A percentile compares a stretch with the other conserved stretches of the same genome.
phyloP scores from a whole-genome alignment of 2,329 filamentous ascomycete genomes.

The Coleophoma cylindrospora region DNA sequence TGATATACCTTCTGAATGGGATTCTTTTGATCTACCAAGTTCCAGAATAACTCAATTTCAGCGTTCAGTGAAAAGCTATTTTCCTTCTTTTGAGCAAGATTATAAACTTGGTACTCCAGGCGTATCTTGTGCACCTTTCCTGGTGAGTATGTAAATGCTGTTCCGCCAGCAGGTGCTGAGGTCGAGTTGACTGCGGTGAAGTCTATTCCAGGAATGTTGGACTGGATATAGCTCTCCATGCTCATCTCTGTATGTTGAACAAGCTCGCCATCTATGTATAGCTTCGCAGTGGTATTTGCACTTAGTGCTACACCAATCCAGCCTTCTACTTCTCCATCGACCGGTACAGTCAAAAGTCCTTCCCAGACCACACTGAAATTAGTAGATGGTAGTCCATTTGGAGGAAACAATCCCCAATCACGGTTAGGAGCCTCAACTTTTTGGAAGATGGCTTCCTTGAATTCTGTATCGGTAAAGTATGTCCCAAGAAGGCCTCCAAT shows the following conservation, averaged over 20 bases:
- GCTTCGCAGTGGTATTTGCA: slow-evolving; percentile 32
- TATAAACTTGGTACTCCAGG: slow-evolving; percentile 37
- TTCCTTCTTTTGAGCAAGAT: slow-evolving; percentile 31
- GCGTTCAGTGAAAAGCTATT: slow-evolving; percentile 36
- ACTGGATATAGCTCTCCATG: slow-evolving; percentile 27
- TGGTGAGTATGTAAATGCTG: slow-evolving; percentile 31
- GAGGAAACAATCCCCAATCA: slow-evolving; percentile 39
- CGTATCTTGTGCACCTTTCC: slow-evolving; percentile 29
- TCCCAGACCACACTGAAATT: slow-evolving; percentile 41
- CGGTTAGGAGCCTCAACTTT: slow-evolving; percentile 32
- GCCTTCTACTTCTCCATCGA: slow-evolving; percentile 32
- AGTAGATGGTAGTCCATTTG: slow-evolving; percentile 33
- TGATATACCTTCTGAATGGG: slow-evolving; percentile 16
- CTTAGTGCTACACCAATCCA: slow-evolving; percentile 37
- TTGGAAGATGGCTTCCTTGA: slow-evolving; percentile 24
- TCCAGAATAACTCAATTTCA: slow-evolving; percentile 38
- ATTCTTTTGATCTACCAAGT: slow-evolving; percentile 32
- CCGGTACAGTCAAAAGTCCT: slow-evolving; percentile 31
- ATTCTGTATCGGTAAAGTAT: slow-evolving; percentile 35
- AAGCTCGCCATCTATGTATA: slow-evolving; percentile 31
- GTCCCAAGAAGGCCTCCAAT: slow-evolving; percentile 33
- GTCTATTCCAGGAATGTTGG: slow-evolving; percentile 33
- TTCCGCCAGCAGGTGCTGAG: slow-evolving; percentile 29
- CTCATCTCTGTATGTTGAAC: slow-evolving; percentile 23
- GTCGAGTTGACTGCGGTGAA: slow-evolving; percentile 32